Evolutionary conservation across 345 rosid species (phyloP).

Genomic region (Citrus unshiu): DNA sequence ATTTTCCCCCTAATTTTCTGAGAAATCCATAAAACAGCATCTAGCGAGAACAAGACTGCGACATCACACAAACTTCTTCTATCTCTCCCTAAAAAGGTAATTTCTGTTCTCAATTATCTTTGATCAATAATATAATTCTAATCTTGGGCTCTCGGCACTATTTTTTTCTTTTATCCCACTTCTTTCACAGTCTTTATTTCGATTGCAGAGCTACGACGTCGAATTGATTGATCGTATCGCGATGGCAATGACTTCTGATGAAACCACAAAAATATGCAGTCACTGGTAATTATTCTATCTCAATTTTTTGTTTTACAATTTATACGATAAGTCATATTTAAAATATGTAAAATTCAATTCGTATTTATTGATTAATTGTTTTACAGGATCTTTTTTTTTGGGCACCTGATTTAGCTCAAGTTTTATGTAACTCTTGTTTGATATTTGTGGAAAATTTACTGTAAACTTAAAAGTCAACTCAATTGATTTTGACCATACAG

Average conservation of each 20-base stretch:
- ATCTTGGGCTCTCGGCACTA: neutral
- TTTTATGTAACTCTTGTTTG: neutral
- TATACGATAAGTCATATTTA: neutral
- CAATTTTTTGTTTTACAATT: neutral
- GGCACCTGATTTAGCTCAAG: neutral
- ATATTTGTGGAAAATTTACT: neutral
- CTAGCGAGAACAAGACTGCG: neutral
- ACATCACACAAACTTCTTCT: neutral
- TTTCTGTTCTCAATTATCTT: neutral
- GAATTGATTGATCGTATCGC: conserved; percentile 1
- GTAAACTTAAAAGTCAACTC: conserved; percentile 6
- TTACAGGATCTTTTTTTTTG: neutral
- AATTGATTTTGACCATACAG: neutral
- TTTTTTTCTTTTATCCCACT: neutral
- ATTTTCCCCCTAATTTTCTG: neutral
- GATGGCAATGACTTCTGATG: conserved; percentile 69
- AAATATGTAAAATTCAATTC: neutral
- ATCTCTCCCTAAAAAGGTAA: neutral
- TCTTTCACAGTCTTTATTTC: neutral
- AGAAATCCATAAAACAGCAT: neutral
- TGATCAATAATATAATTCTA: neutral
- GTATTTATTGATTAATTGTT: neutral
- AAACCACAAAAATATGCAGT: conserved; percentile 57
- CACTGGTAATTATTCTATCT: conserved; percentile 62
- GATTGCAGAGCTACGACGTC: conserved; percentile 17